Evolutionary conservation across 352 stramenopile genomes (phyloP).

Genomic region (Pythium aphanidermatum): DNA sequence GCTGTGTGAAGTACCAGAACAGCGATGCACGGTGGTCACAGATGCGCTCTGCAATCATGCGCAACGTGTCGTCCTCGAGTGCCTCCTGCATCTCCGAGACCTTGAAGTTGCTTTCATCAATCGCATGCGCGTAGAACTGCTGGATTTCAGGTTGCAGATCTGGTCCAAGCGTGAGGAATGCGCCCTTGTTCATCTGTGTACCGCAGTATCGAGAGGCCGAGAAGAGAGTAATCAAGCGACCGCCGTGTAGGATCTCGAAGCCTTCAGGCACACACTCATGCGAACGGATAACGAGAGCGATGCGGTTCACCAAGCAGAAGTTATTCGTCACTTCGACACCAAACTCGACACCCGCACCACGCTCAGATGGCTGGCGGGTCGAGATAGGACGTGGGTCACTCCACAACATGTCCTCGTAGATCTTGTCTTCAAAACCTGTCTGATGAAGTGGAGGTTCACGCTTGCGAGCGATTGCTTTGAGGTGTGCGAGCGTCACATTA

Average conservation of each 20-base stretch:
- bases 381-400: slow-evolving; percentile 84
- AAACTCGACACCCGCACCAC: slow-evolving; percentile 91
- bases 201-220: slow-evolving; percentile 90
- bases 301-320: slow-evolving; percentile 91
- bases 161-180: slow-evolving; percentile 87
- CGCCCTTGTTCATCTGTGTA: slow-evolving; percentile 91
- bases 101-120: slow-evolving; percentile 79
- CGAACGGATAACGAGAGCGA: slow-evolving; percentile 90
- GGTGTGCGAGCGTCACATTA: slow-evolving; percentile 87
- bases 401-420: slow-evolving; percentile 93
- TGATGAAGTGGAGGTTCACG: slow-evolving; percentile 88
- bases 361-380: slow-evolving; percentile 69
- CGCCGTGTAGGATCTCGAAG: slow-evolving; percentile 87
- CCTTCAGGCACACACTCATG: slow-evolving; percentile 92
- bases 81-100: slow-evolving; percentile 67
- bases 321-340: slow-evolving; percentile 91
- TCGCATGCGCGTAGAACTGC: slow-evolving; percentile 90
- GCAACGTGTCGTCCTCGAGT: slow-evolving; percentile 86
- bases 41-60: slow-evolving; percentile 92
- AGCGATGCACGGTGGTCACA: slow-evolving; percentile 89
- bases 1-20: slow-evolving; percentile 93
- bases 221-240: slow-evolving; percentile 90
- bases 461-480: slow-evolving; percentile 88
- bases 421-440: slow-evolving; percentile 86
- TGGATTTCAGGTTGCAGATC: slow-evolving; percentile 92